These are phyloP conservation scores for Naematelia encephala DNA, from an alignment of 768 basidiomycete species.

Conservation along the genomic window DNA sequence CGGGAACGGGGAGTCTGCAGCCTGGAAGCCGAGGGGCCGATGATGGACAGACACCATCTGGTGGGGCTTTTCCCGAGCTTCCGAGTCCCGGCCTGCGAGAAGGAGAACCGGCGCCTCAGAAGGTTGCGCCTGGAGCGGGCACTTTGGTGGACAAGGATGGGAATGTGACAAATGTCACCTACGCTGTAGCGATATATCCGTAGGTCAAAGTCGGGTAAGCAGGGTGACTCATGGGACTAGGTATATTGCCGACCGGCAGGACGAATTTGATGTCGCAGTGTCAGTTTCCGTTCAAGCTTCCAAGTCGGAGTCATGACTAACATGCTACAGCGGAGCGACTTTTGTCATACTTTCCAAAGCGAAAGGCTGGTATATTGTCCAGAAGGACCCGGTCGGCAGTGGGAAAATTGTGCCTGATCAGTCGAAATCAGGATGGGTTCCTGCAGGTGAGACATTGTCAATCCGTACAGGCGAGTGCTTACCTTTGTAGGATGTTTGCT, in stretches of 20 bases:
- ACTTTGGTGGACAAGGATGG: constrained; percentile 53
- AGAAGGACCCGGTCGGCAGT: constrained; percentile 81
- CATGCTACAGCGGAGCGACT: constrained; percentile 68
- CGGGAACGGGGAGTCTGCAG: constrained; percentile 18
- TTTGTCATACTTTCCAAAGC: constrained; percentile 89
- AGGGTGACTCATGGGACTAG: constrained; percentile 6
- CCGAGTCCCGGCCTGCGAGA: constrained; percentile 44
- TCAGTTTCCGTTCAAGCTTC: constrained; percentile 54
- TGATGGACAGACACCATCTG: constrained; percentile 27
- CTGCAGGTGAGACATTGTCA: constrained; percentile 61
- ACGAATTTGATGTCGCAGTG: constrained; percentile 97
- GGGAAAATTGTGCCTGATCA: constrained; percentile 72
- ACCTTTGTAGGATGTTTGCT: constrained; percentile 64
- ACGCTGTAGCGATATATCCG: constrained; percentile 96
- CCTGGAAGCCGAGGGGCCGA: constrained; percentile 23
- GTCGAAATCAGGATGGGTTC: constrained; percentile 91
- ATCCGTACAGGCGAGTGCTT: not conserved
- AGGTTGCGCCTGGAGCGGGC: constrained; percentile 13
- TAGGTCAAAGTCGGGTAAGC: constrained; percentile 14
- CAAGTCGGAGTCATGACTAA: constrained; percentile 8
- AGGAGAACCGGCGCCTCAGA: constrained; percentile 13
- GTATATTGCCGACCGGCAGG: constrained; percentile 96
- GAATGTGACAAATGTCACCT: constrained; percentile 61
- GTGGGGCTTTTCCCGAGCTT: constrained; percentile 43
- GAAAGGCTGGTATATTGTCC: constrained; percentile 99